Evolutionary conservation across 371 early-diverging fungal genomes (phyloP).

Genomic region (Zopfochytrium polystomum): DNA sequence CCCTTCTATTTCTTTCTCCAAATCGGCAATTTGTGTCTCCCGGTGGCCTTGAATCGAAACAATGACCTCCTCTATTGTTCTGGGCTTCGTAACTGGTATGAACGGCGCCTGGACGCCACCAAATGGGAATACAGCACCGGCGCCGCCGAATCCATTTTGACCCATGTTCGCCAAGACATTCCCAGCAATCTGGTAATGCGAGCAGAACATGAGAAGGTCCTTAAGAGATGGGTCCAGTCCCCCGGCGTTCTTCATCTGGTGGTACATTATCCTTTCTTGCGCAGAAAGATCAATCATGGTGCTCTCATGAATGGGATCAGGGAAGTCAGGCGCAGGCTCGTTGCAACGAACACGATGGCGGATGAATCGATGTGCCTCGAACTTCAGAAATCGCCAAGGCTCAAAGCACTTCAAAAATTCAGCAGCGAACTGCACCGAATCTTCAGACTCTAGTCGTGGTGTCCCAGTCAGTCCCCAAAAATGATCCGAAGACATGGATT

Average conservation of each 20-base stretch:
- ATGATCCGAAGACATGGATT: neutral
- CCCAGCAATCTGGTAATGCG: conserved; percentile 22
- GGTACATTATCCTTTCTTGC: conserved; percentile 8
- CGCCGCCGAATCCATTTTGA: no score
- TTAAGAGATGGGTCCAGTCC: neutral
- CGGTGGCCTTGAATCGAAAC: conserved; percentile 7
- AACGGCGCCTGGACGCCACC: no score
- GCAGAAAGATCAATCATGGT: conserved; percentile 7
- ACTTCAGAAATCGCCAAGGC: neutral
- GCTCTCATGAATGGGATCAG: conserved; percentile 14
- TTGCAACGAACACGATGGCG: conserved; percentile 14
- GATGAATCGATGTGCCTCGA: neutral
- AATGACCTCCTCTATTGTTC: neutral
- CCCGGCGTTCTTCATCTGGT: no score
- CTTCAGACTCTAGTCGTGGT: neutral
- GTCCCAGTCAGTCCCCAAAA: conserved; percentile 25
- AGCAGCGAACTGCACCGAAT: neutral
- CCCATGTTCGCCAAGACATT: no score
- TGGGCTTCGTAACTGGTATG: no score
- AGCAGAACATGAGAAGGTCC: conserved; percentile 13
- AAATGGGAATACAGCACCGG: no score
- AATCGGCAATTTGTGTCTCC: neutral
- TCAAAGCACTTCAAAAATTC: conserved; percentile 7
- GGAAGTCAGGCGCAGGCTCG: conserved; percentile 13
- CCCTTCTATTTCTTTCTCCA: neutral